phyloP scores from a whole-genome alignment of 139 green algal genomes.

The Tetradesmus lagerheimii region DNA sequence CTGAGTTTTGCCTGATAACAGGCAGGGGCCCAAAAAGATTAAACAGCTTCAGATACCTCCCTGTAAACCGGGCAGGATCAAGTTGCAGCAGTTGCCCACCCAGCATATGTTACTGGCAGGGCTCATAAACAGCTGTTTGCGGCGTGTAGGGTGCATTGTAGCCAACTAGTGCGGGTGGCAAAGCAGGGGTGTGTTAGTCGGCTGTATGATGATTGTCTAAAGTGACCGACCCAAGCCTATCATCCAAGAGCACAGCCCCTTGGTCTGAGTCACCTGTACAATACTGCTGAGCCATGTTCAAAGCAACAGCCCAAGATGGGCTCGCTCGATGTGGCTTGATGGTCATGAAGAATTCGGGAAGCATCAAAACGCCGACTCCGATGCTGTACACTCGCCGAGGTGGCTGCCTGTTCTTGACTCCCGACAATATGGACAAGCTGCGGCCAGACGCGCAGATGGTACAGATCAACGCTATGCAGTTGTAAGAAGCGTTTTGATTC shows the following conservation, averaged over 20 bases:
- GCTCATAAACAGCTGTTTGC: too few relatives aligned
- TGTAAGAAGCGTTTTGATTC: conserved; percentile 57
- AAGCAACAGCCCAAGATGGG: conserved; percentile 44
- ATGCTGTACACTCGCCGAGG: conserved; percentile 73
- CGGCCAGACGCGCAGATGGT: conserved; percentile 49
- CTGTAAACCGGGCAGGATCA: too few relatives aligned
- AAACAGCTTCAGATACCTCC: too few relatives aligned
- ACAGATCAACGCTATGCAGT: conserved; percentile 67
- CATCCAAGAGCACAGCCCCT: neutral
- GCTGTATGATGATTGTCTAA: neutral
- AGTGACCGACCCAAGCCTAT: neutral
- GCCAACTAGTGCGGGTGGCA: neutral
- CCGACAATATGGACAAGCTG: conserved; percentile 69
- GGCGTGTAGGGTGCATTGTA: neutral
- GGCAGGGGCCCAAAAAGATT: too few relatives aligned
- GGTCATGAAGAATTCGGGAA: conserved; percentile 6
- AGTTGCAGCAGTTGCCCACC: too few relatives aligned
- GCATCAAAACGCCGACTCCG: conserved; percentile 60
- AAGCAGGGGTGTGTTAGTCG: neutral
- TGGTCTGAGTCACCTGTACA: neutral
- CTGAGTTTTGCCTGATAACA: too few relatives aligned
- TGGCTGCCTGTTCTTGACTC: conserved; percentile 62
- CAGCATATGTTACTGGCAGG: too few relatives aligned
- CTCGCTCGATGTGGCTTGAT: conserved; percentile 46
- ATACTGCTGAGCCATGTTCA: conserved; percentile 41